A percentile compares a stretch with the other conserved stretches of the same genome.
phyloP scores from a whole-genome alignment of 257 asterid species.

The Solanum medicagineum region DNA sequence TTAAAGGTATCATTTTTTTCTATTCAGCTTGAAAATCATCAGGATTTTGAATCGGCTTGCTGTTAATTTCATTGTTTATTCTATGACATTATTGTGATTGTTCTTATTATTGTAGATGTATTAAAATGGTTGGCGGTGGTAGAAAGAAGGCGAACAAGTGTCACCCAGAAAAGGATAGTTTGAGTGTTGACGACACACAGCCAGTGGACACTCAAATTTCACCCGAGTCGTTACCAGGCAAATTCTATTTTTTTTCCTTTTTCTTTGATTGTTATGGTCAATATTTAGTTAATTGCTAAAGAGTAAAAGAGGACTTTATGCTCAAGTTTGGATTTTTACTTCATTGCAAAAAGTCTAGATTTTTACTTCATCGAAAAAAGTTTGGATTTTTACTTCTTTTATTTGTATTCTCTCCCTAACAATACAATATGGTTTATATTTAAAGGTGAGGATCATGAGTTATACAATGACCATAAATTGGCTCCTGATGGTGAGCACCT shows the following conservation, averaged over 20 bases:
- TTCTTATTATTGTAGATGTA: conserved; percentile 14
- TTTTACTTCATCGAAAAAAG: not conserved
- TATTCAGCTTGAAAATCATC: not conserved
- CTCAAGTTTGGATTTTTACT: not conserved
- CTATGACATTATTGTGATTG: not conserved
- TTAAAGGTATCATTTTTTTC: not conserved
- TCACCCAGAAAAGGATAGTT: conserved; percentile 8
- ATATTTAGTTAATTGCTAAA: not conserved
- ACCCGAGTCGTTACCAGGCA: conserved; percentile 19
- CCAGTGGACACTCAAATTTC: conserved; percentile 27
- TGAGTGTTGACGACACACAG: conserved; percentile 23
- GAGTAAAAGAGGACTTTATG: not conserved
- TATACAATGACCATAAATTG: conserved; percentile 8
- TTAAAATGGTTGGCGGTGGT: conserved; percentile 21
- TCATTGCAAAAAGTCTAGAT: not conserved
- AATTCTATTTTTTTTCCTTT: not conserved
- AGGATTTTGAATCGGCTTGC: not conserved
- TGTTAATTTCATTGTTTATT: not conserved
- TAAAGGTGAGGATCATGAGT: conserved; percentile 21
- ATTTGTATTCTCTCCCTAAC: conserved; percentile 6
- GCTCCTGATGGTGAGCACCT: conserved; percentile 35
- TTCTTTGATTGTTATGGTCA: not conserved
- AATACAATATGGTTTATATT: not conserved
- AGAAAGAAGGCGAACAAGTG: conserved; percentile 3
- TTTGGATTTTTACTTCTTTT: not conserved